Evolutionary conservation across 176 grass and related monocot genomes (phyloP), one percentile per base, ranked within the genome.

Genomic region (Cymbopogon citratus): DNA sequence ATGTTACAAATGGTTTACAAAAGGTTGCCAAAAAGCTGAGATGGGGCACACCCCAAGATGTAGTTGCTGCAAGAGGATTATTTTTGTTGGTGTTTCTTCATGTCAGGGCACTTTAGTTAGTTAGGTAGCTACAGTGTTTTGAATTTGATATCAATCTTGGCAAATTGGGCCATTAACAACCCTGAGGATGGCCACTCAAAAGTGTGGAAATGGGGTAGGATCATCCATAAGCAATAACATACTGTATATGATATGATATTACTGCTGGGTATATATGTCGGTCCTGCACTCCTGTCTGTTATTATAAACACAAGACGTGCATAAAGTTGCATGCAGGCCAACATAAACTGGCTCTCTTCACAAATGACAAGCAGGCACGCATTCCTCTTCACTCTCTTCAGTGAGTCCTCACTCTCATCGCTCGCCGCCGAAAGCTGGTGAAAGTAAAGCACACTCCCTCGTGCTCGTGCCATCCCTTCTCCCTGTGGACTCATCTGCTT

Each of bases 401-500:
- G 9, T 68, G 19, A 3, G 15, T 38, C 36, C 66, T 60, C 23
- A 13, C 27, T 9, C 70, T 62, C 75, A 9, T 39, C 63, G 10
- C 27, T 78, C 40, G 3, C 81, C 66, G 24, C 81, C 66, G 24
- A 78, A 48, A 65, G 73, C 82, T 46, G 56, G 44, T 49, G 25
- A 49, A 40, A 9, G 7, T 25, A 39, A 69, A 77, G 25, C 35
- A 14, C 33, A n/a, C n/a, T n/a, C 27, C 46, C 44, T 33, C 31
- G 31, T 33, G n/a, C 74, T 25, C 33, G 35, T 40, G 12, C 41
- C 68, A 44, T 45, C 51, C 66, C 28, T 63, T 82, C 9, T 33
- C 3, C 31, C 43, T 28, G 52, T 84, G 93, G 87, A 78, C 73
- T 84, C 87, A 74, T 95, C 74, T 79, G 45, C 66, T 95, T 83